Evolutionary conservation across 305 asterid species (phyloP), one percentile per base, ranked within the genome.

Genomic region (Plantago rigida): DNA sequence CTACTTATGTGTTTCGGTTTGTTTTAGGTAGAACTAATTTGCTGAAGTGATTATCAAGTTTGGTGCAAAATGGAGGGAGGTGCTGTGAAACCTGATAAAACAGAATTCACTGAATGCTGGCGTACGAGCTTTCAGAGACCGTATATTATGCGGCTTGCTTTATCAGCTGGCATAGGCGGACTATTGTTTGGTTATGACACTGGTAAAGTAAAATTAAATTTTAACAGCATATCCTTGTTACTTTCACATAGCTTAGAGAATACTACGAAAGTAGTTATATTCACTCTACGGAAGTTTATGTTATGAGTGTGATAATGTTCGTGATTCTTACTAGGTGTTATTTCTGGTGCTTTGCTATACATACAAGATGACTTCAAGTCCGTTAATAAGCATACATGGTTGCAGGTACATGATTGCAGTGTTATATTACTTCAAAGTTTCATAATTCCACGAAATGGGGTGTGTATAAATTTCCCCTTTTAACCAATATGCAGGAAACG

Each of bases 101-200:
- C 95, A 6, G 87, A 81, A 3, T 85, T 84, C 71, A 79, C 89
- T 5, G 93, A 87, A 64, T 87, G 94, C 62, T 85, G 93, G 90
- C 68, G 77, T 24, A 85, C 90, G 1, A 67, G 74, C 12, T 80
- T 81, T 84, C 31, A 69, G 54, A 83, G 70, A 0, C 97, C 97
- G 41, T 90, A 90, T 64, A 83, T 87, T 41, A 80, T 87, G 90
- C 76, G 94, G 5, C 87, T 90, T 36, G 95, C 97, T 53, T 78
- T 90, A 9, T 82, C 96, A 0, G 97, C 97, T 14, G 97, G 96
- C 53, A 82, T 90, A 14, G 97, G 96, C 34, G 97, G 97, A 10
- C 86, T 87, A 22, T 51, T 87, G 75, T 90, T 90, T 60, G 97
- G 97, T 29, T 87, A 87, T 24, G 94, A 87, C 61, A 87, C 97